Percentiles rank a stretch among this genome's conserved stretches.
These are phyloP conservation scores for Diaporthe sp. DNA, from an alignment of 2,329 filamentous ascomycete species.

Conservation along the genomic window DNA sequence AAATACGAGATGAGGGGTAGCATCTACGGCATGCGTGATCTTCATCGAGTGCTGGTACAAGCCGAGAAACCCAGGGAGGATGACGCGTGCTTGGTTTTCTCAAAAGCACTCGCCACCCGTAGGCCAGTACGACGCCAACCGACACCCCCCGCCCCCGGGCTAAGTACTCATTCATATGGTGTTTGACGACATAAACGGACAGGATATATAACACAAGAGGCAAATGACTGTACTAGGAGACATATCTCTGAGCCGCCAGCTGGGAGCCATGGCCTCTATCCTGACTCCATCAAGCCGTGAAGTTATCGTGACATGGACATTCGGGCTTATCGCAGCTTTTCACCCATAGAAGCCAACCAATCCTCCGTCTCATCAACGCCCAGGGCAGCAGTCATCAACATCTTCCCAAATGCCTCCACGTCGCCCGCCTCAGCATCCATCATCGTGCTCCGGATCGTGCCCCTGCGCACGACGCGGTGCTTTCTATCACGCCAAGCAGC, in stretches of 20 bases:
- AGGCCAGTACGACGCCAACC: neutral
- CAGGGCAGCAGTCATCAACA: slow-evolving; percentile 44
- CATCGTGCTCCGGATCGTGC: slow-evolving; percentile 36
- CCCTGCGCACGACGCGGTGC: slow-evolving; percentile 54
- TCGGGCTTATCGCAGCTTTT: slow-evolving; percentile 26
- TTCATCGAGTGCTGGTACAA: neutral
- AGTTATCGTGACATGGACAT: neutral
- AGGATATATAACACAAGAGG: too few species aligned
- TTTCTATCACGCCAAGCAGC: slow-evolving; percentile 53
- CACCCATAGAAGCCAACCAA: slow-evolving; percentile 42
- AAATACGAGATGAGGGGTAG: neutral
- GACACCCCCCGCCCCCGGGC: too few species aligned
- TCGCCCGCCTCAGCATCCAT: slow-evolving; percentile 41
- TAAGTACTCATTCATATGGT: too few species aligned
- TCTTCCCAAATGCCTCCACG: slow-evolving; percentile 45
- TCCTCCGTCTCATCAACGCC: slow-evolving; percentile 45
- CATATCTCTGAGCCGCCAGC: neutral
- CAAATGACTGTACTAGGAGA: neutral
- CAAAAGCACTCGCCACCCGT: neutral
- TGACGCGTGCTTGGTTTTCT: neutral
- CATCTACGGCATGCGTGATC: neutral
- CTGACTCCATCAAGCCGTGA: neutral
- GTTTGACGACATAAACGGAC: neutral
- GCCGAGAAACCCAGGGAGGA: neutral
- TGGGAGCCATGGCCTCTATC: neutral